Conservation (phyloP, 345 rosid species). For the Camelina hispida region DNA sequence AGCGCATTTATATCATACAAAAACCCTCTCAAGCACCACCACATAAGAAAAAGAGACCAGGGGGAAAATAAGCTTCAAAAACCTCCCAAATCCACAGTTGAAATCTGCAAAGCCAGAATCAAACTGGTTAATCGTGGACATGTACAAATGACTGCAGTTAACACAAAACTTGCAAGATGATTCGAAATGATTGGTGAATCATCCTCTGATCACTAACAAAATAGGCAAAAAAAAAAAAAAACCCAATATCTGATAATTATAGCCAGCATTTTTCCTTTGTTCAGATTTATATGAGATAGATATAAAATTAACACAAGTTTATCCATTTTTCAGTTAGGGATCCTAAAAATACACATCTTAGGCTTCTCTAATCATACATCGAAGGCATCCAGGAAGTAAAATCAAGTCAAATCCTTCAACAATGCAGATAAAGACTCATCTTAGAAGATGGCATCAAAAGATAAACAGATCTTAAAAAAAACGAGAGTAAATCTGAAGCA, state of each 20-base stretch:
- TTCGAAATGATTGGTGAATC: not conserved
- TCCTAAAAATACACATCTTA: not conserved
- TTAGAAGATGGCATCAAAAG: not conserved
- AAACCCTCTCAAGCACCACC: conserved; percentile 41
- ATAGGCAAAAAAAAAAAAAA: conserved; percentile 1
- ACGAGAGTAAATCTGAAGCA: conserved; percentile 22
- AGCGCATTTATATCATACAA: conserved; percentile 23
- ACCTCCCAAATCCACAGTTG: conserved; percentile 11
- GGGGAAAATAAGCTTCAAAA: conserved; percentile 10
- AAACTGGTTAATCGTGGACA: not conserved
- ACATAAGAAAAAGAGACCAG: conserved; percentile 35
- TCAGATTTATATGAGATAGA: not conserved
- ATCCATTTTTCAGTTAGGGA: not conserved
- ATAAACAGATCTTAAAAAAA: conserved; percentile 16
- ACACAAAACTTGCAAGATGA: not conserved
- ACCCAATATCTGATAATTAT: not conserved
- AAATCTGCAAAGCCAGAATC: conserved; percentile 26
- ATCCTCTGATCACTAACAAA: not conserved
- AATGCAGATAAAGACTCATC: conserved; percentile 3
- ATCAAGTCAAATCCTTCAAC: conserved; percentile 21
- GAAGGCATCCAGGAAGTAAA: not conserved
- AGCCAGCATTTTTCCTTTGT: not conserved
- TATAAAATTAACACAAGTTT: not conserved
- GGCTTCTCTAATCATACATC: conserved; percentile 8
- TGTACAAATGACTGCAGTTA: not conserved